Evolutionary conservation across 371 early-diverging fungal genomes (phyloP), one percentile per base, ranked within the genome.

Genomic region (Haplosporangium sp.): DNA sequence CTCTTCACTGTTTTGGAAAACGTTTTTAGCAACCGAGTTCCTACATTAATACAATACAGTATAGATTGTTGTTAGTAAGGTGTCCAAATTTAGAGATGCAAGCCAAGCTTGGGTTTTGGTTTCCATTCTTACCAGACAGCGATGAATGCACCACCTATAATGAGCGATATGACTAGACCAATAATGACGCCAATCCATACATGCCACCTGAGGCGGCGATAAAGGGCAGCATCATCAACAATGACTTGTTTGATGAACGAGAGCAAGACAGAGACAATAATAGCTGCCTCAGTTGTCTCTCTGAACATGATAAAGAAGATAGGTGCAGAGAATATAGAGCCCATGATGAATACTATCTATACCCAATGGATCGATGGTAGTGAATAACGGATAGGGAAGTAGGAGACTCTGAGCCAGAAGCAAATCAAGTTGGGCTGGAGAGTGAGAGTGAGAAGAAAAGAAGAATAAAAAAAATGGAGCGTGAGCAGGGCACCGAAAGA

Each of bases 271-370:
- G 94, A 91, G 63, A 96, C 87, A 79, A 96, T 92, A 67, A 96
- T 90, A 42, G 93, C 89, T 19, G 93, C 94, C 86, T 96, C 96
- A 10, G 91, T 87, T 53, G 95, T 92, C 85, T 95, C 95, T 69
- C 96, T 87, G 77, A 95, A 91, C 63, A 96, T 69, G 56, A 96
- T 92, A 71, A 96, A 94, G 85, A 93, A 96, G 66, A 94, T 88
- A 11, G 94, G 93, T 3, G 93, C 88, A 38, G 92, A 89, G 84
- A 94, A 95, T 48, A 77, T 56, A 66, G 72, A 77, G 15, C 76
- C 76, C 76, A 76, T 76, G 66, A 2, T 76, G 74, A 53, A 40
- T 48, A 20, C 5, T 34, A 60, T 34, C 55, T 45, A 44, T 61
- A 13, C 15, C 4, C 35, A 2, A 10, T 39, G n/a, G 42, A 52